Evolutionary conservation across 495 filamentous ascomycete species (phyloP), one percentile per base, ranked within the genome.

Genomic region (Hypoxylon lienhwacheense): DNA sequence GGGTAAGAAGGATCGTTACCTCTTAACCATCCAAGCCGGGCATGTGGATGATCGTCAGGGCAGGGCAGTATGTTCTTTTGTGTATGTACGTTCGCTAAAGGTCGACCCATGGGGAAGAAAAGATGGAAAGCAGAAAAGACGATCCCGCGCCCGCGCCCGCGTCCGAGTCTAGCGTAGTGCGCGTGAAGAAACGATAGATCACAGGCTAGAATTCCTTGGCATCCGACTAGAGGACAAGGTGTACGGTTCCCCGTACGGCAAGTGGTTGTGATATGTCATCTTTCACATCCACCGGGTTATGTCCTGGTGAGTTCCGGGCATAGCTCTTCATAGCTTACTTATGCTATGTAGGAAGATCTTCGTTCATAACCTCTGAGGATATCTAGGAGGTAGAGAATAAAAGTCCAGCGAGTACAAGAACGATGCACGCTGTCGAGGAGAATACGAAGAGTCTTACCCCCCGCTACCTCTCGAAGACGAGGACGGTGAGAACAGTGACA

Each of bases 201-300:
- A 40, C 45, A 35, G 47, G 36, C 52, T 35, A 55, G 52, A 47
- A 28, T 35, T 15, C n/a, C 52, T 61, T 61, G 52, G 58, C 52
- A 45, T 40, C 28, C 2, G 6, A 32, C 36, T 19, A 32, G n/a
- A n/a, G n/a, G n/a, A n/a, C 19, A 54, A 26, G 49, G 35, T 22
- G 32, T 47, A 40, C 21, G 24, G 17, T 22, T 36, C 36, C 37
- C 8, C 25, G 12, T 49, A 34, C 47, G 36, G 41, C 35, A 32
- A 19, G 46, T 55, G 51, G 39, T 15, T 52, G 17, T 52, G 36
- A 61, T 52, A 42, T 40, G 41, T 36, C 47, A 42, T 45, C 46
- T 26, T 22, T 55, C 28, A 32, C 41, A 32, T 47, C 43, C 39
- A 44, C 43, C 16, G 35, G 41, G 6, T 31, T 12, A 22, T 47